A percentile compares a stretch with the other conserved stretches of the same genome.
phyloP scores from a whole-genome alignment of 176 grass and related monocot genomes.

The Chrysopogon serrulatus region DNA sequence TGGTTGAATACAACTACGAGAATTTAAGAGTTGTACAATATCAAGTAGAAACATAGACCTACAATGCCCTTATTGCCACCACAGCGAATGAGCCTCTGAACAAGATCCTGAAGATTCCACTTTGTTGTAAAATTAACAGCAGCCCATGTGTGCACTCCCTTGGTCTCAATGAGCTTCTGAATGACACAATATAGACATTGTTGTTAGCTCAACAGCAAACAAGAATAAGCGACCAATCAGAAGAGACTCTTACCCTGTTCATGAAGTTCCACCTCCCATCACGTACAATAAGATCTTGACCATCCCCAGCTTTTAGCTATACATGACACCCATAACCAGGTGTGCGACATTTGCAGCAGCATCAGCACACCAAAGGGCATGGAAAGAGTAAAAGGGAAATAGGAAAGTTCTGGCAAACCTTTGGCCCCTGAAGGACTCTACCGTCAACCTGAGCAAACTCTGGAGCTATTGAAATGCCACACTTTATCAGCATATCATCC shows the following conservation, averaged over 20 bases:
- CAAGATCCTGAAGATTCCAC: slow-evolving; percentile 14
- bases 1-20: not conserved
- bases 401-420: slow-evolving; percentile 20
- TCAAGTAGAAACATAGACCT: not conserved
- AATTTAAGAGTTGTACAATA: not conserved
- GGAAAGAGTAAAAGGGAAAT: not conserved
- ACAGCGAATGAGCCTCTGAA: slow-evolving; percentile 24
- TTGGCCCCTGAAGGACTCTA: slow-evolving; percentile 54
- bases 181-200: not conserved
- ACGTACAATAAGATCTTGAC: slow-evolving; percentile 37
- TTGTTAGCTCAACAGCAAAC: not conserved
- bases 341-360: not conserved
- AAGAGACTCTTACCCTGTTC: slow-evolving; percentile 48
- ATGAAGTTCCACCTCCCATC: slow-evolving; percentile 89
- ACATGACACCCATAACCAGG: not conserved
- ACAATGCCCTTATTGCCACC: slow-evolving; percentile 51
- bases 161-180: slow-evolving; percentile 47
- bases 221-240: not conserved
- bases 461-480: slow-evolving; percentile 48
- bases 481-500: slow-evolving; percentile 52
- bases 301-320: slow-evolving; percentile 56
- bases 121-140: slow-evolving; percentile 57
- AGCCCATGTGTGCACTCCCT: slow-evolving; percentile 42
- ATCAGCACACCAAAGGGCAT: not conserved
- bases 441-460: slow-evolving; percentile 54